Conservation (phyloP, 768 basidiomycete species). For the Pleurotus tuber-regium region DNA sequence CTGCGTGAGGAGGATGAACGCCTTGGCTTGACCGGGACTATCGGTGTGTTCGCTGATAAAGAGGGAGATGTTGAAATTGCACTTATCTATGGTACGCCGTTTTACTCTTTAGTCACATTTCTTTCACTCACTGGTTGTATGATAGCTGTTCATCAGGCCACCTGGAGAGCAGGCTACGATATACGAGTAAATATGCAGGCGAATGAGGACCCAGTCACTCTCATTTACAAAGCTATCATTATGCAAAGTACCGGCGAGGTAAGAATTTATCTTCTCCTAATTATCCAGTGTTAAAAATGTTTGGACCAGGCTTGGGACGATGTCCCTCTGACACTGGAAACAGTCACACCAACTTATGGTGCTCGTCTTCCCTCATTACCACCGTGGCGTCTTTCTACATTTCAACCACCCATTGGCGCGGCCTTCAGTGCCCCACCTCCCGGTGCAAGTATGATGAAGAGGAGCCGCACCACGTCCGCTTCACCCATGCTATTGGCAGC, state of each 20-base stretch:
- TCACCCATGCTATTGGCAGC: not conserved
- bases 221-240: constrained; percentile 15
- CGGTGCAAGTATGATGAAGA: not conserved
- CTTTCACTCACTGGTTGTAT: not conserved
- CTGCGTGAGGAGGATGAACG: constrained; percentile 14
- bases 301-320: constrained; percentile 33
- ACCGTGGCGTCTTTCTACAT: constrained; percentile 28
- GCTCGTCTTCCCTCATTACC: constrained; percentile 28
- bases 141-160: constrained; percentile 8
- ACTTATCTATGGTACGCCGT: constrained; percentile 19
- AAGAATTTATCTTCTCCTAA: not conserved
- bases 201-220: constrained; percentile 1
- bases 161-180: constrained; percentile 14
- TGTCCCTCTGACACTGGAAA: constrained; percentile 36
- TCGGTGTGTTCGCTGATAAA: constrained; percentile 20
- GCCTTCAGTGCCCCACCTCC: not conserved
- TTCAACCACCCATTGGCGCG: no score
- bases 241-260: constrained; percentile 14
- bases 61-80: constrained; percentile 20
- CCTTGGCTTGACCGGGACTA: constrained; percentile 14
- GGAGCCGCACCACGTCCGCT: not conserved
- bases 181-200: constrained; percentile 13
- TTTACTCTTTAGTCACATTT: not conserved
- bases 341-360: constrained; percentile 35
- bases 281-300: not conserved